Evolutionary conservation across 768 basidiomycete genomes (phyloP).

Genomic region (Boletales sp.): DNA sequence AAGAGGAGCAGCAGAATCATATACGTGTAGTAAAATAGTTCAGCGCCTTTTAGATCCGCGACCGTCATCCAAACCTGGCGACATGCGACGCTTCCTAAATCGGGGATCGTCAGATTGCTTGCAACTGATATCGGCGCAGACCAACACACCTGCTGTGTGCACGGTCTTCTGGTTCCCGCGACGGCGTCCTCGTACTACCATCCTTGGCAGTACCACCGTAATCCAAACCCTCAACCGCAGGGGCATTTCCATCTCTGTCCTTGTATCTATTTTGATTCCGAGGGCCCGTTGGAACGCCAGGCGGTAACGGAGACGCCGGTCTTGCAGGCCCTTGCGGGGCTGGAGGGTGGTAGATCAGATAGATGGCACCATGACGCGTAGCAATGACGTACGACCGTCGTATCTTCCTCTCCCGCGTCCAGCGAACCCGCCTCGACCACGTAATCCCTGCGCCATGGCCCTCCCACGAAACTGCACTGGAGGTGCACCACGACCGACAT

Average conservation of each 20-base stretch:
- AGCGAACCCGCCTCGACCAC: slow-evolving; percentile 42
- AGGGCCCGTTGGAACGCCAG: slow-evolving; percentile 84
- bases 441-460: slow-evolving; percentile 39
- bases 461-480: slow-evolving; percentile 45
- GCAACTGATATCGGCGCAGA: not conserved
- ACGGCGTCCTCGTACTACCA: slow-evolving; percentile 47
- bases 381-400: slow-evolving; percentile 37
- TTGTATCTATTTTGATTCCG: slow-evolving; percentile 89
- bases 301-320: slow-evolving; percentile 81
- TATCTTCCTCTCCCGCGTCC: slow-evolving; percentile 37
- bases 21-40: slow-evolving; percentile 32
- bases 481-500: slow-evolving; percentile 28
- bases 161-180: slow-evolving; percentile 67
- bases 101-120: slow-evolving; percentile 1
- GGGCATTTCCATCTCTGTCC: slow-evolving; percentile 80
- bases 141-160: slow-evolving; percentile 50
- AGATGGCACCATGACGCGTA: not conserved
- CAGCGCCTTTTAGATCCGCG: slow-evolving; percentile 71
- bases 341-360: slow-evolving; percentile 6
- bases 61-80: slow-evolving; percentile 65
- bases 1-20: slow-evolving; percentile 6
- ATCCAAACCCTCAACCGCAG: slow-evolving; percentile 85
- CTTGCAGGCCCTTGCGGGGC: slow-evolving; percentile 57
- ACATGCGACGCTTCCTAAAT: slow-evolving; percentile 67
- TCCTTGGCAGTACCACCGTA: slow-evolving; percentile 65